These are phyloP conservation scores for Podaxis sp. DNA, from an alignment of 768 basidiomycete species.

Conservation along the genomic window DNA sequence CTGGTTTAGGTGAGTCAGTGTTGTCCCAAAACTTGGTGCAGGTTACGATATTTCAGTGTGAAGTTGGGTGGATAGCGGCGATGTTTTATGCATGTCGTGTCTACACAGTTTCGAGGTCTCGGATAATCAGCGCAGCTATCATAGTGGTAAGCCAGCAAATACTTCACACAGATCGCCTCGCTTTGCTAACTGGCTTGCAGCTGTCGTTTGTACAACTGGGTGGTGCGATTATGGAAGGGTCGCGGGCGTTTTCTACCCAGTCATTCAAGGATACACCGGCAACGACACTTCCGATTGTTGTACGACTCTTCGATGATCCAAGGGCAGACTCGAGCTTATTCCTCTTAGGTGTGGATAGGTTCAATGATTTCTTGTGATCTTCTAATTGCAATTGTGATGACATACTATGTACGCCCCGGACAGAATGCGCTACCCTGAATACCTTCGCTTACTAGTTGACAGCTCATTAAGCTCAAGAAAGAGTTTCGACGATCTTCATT, in stretches of 20 bases:
- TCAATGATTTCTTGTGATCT: conserved; percentile 6
- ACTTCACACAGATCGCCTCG: background rate
- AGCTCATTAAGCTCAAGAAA: conserved; percentile 5
- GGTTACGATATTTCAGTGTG: background rate
- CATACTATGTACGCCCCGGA: background rate
- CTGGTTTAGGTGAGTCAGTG: background rate
- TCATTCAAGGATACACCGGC: background rate
- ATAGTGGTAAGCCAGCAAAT: background rate
- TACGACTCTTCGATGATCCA: background rate
- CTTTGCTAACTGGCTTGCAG: background rate
- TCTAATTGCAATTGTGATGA: conserved; percentile 2
- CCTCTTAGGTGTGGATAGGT: background rate
- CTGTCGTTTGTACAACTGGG: background rate
- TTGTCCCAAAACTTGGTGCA: background rate
- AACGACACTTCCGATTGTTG: background rate
- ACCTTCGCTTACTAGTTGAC: too few relatives aligned
- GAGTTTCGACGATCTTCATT: background rate
- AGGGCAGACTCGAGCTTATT: background rate
- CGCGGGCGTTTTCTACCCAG: background rate
- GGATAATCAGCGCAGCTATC: background rate
- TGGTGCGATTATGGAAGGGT: background rate
- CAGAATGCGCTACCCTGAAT: background rate
- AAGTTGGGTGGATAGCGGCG: conserved; percentile 8
- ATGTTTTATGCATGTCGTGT: conserved; percentile 3
- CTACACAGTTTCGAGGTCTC: background rate